Evolutionary conservation across 805 yeast genomes (phyloP).

Genomic region (Metschnikowia hibisci): DNA sequence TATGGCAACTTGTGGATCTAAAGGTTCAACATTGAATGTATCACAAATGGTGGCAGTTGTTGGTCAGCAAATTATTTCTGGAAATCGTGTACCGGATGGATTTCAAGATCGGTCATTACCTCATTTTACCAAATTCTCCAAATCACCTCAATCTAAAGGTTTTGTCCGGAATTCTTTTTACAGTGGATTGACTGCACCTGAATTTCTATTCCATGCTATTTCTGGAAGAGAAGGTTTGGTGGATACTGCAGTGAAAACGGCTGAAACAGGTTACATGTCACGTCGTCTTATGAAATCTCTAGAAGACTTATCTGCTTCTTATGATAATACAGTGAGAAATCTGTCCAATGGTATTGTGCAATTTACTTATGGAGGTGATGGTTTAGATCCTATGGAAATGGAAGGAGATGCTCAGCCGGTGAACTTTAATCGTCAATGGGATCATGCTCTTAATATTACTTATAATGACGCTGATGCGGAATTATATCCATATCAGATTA

Average conservation of each 20-base stretch:
- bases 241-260: slow-evolving; percentile 99
- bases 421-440: slow-evolving; percentile 92
- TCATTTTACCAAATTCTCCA: slow-evolving; percentile 92
- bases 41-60: slow-evolving; percentile 99
- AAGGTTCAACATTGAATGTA: slow-evolving; percentile 95
- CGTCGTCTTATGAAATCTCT: slow-evolving; percentile 96
- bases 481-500: slow-evolving; percentile 67
- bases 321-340: slow-evolving; percentile 92
- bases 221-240: slow-evolving; percentile 99
- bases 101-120: slow-evolving; percentile 98
- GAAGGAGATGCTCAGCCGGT: slow-evolving; percentile 98
- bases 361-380: slow-evolving; percentile 97
- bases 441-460: slow-evolving; percentile 77
- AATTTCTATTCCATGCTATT: slow-evolving; percentile 98
- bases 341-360: slow-evolving; percentile 96
- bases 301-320: slow-evolving; percentile 90
- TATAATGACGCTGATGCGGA: slow-evolving; percentile 51
- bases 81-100: slow-evolving; percentile 99
- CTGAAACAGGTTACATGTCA: slow-evolving; percentile 98
- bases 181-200: slow-evolving; percentile 98
- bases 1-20: slow-evolving; percentile 99
- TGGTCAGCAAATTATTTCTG: slow-evolving; percentile 97
- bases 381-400: slow-evolving; percentile 97
- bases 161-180: slow-evolving; percentile 95
- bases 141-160: slow-evolving; percentile 97